Evolutionary conservation across 163 green algal genomes (phyloP), one percentile per base, ranked within the genome.

Genomic region (Volvox carteri): DNA sequence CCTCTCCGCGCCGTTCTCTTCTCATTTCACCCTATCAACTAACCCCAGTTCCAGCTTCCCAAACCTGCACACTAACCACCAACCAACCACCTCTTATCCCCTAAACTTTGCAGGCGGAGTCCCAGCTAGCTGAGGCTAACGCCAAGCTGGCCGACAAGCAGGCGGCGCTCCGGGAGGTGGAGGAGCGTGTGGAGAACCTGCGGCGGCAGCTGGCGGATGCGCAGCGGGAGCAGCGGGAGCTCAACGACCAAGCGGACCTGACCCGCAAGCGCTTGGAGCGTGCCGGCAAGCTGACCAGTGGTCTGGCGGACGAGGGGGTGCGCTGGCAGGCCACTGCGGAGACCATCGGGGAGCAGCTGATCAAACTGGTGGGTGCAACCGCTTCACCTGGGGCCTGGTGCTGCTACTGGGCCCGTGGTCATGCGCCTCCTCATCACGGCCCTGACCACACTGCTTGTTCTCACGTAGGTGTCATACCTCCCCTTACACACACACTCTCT

Each of bases 271-370:
- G 96, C 14, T 92, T 98, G 83, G 91, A 94, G 67, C 91, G 95
- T 12, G 96, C 96, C 9, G 95, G 93, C 62, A 97, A 98, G 93
- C 93, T 98, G 41, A 98, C 95, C 0, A 94, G 74, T 54, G 96
- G 90, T 1, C 93, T 98, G 46, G 94, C 90, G 2, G 95, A 97
- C 76, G 96, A 98, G 93, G 94, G 95, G 30, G 93, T 97, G 67
- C 93, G 96, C 7, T 98, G 96, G 96, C 80, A 94, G 73, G 62
- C 77, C 23, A 97, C 95, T 0, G 95, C 93, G 11, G 93, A 95
- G 46, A 77, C 70, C 35, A 94, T 98, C 48, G 85, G 92, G 50
- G 74, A 81, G 16, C 78, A 92, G 73, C 96, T 90, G 37, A 86
- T 93, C 41, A 90, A 97, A 81, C 94, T 98, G 48, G 93, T 98